Conservation (phyloP, 352 stramenopile species). For the Phytophthora niederhauseri region DNA sequence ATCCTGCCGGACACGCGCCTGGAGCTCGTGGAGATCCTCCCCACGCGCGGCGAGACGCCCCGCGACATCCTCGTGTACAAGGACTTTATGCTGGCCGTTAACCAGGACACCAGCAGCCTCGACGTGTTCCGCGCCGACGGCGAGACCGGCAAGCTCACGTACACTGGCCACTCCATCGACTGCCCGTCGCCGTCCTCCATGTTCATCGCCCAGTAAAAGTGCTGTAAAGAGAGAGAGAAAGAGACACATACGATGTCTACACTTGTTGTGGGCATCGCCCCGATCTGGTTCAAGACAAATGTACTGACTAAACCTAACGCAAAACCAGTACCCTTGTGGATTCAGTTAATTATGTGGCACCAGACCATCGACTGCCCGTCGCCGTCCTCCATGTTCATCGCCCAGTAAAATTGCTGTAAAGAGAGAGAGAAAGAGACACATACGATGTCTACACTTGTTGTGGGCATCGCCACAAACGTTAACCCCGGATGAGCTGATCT, state of each 20-base stretch:
- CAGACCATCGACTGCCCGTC: slow-evolving; percentile 50
- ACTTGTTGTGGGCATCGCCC: too few relatives aligned
- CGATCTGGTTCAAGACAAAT: too few relatives aligned
- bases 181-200: slow-evolving; percentile 61
- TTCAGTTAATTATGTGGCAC: too few relatives aligned
- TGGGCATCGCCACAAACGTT: too few relatives aligned
- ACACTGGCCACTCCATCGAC: slow-evolving; percentile 49
- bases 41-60: slow-evolving; percentile 57
- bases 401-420: slow-evolving; percentile 16
- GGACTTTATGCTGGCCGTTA: slow-evolving; percentile 63
- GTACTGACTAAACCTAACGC: too few relatives aligned
- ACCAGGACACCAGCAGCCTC: slow-evolving; percentile 68
- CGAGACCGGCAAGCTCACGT: slow-evolving; percentile 49
- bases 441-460: too few relatives aligned
- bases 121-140: slow-evolving; percentile 62
- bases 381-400: slow-evolving; percentile 56
- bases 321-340: too few relatives aligned
- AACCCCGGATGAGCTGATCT: too few relatives aligned
- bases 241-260: too few relatives aligned
- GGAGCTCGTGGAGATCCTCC: slow-evolving; percentile 48
- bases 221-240: not conserved
- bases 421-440: too few relatives aligned
- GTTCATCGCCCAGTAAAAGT: slow-evolving; percentile 38
- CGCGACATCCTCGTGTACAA: slow-evolving; percentile 61
- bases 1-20: slow-evolving; percentile 50